phyloP scores from a whole-genome alignment of 805 yeast species.

The Wickerhamomyces bisporus region DNA sequence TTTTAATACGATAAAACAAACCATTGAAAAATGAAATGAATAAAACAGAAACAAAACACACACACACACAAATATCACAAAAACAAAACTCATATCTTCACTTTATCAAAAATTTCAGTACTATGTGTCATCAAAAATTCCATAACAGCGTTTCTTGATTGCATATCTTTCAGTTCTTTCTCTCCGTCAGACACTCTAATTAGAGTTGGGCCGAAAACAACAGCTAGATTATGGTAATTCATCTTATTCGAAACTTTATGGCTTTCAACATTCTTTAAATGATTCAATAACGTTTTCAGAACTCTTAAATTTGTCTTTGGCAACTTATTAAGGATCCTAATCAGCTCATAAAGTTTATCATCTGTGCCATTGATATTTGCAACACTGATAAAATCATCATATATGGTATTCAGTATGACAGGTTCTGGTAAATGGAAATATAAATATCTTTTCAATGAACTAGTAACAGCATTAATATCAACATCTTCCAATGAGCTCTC shows the following conservation, averaged over 20 bases:
- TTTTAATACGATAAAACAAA: too few relatives aligned
- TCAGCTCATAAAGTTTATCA: slow-evolving; percentile 35
- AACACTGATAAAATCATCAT: slow-evolving; percentile 60
- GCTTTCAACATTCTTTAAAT: slow-evolving; percentile 55
- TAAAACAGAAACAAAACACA: too few relatives aligned
- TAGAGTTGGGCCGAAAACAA: slow-evolving; percentile 92
- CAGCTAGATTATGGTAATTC: slow-evolving; percentile 77
- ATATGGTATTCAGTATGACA: slow-evolving; percentile 63
- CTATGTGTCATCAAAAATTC: slow-evolving; percentile 61
- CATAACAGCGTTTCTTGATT: slow-evolving; percentile 68
- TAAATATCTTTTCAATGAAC: slow-evolving; percentile 81
- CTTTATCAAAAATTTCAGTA: slow-evolving; percentile 29
- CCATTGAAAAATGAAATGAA: too few relatives aligned
- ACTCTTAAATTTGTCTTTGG: slow-evolving; percentile 67
- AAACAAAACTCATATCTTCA: too few relatives aligned
- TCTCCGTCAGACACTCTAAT: slow-evolving; percentile 76
- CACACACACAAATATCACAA: too few relatives aligned
- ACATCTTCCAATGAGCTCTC: slow-evolving; percentile 35
- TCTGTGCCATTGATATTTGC: slow-evolving; percentile 29
- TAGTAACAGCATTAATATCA: slow-evolving; percentile 84
- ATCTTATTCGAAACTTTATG: slow-evolving; percentile 61
- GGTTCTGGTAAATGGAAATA: slow-evolving; percentile 77
- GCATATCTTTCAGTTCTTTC: slow-evolving; percentile 81
- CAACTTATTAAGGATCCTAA: slow-evolving; percentile 40
- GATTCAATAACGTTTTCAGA: slow-evolving; percentile 52